Evolutionary conservation across 2,329 filamentous ascomycete species (phyloP), one percentile per base, ranked within the genome.

Genomic region (Alternaria angustiovoidea): DNA sequence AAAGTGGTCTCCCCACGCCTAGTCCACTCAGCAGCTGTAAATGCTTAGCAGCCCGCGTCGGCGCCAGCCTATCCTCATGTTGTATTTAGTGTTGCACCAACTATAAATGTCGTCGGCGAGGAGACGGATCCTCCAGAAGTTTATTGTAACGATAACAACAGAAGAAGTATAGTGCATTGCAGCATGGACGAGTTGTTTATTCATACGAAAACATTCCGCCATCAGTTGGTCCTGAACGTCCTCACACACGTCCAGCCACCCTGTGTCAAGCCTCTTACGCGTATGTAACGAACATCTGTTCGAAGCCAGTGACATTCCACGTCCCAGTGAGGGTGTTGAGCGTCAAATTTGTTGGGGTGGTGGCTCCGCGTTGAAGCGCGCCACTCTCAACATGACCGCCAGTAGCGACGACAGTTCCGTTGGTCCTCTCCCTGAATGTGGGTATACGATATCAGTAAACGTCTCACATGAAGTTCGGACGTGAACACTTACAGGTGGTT

Each of bases 331-430:
- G 16, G 36, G 67, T 76, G 57, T 74, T 70, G 44, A 71, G 70
- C 54, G 64, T 81, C 67, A 67, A 41, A 67, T 74, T 79, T 30
- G 61, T 74, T 63, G 70, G 70, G 39, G 60, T 70, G 22, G 66
- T 73, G 43, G 71, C 63, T 8, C 81, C 81, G 18, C 78, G 79
- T 71, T 84, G 85, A 11, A 57, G 52, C 20, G 81, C 83, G 0
- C 87, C 87, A 52, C 81, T 82, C 75, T 88, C 84, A 0, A 83
- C 84, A 2, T 77, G 65, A 5, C 81, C 82, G 38, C 78, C 77
- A 18, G 26, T 20, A 4, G 78, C 81, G 30, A 83, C 80, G n/a
- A 61, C 48, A 38, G 54, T 57, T 20, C 48, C 58, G n/a, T 61
- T 61, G 2, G 79, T 79, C 11, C 85, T 72, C 54, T 80, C 68